Evolutionary conservation across 345 rosid genomes (phyloP).

Genomic region (Psidium guajava): DNA sequence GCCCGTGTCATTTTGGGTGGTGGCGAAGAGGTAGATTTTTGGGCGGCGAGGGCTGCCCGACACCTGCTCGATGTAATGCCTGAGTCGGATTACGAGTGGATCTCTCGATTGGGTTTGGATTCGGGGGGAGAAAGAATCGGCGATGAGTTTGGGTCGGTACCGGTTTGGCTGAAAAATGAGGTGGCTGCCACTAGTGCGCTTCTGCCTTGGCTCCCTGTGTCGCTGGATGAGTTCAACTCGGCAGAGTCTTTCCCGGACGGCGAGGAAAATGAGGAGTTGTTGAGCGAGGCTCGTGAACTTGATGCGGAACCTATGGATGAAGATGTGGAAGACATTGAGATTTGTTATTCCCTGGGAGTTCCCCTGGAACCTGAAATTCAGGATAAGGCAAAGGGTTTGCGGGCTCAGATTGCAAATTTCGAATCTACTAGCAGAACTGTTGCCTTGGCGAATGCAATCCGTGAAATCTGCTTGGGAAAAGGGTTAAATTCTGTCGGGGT

Average conservation of each 20-base stretch:
- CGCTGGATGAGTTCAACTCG: slow-evolving; percentile 16
- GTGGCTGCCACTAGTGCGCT: slow-evolving; percentile 7
- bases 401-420: slow-evolving; percentile 21
- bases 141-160: slow-evolving; percentile 39
- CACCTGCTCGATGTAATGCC: slow-evolving; percentile 56
- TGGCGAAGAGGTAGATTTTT: slow-evolving; percentile 27
- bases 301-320: slow-evolving; percentile 8
- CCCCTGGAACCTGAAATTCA: slow-evolving; percentile 23
- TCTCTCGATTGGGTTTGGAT: slow-evolving; percentile 29
- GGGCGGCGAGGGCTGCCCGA: slow-evolving; percentile 56
- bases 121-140: slow-evolving; percentile 16
- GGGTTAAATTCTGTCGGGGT: slow-evolving; percentile 22
- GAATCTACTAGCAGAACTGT: slow-evolving; percentile 33
- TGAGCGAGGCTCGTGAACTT: slow-evolving; percentile 21
- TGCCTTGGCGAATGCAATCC: slow-evolving; percentile 37
- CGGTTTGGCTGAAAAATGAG: slow-evolving; percentile 39
- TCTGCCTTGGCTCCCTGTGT: slow-evolving; percentile 66
- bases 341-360: slow-evolving; percentile 8
- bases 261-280: slow-evolving; percentile 2
- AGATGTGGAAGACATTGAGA: slow-evolving; percentile 16
- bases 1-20: slow-evolving; percentile 35
- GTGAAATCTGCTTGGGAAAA: slow-evolving; percentile 30
- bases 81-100: slow-evolving; percentile 21
- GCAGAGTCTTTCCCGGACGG: slow-evolving; percentile 11
- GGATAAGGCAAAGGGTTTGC: slow-evolving; percentile 24